A percentile compares a stretch with the other conserved stretches of the same genome.
phyloP scores from a whole-genome alignment of 2,329 filamentous ascomycete genomes.

The Tolypocladium paradoxum region DNA sequence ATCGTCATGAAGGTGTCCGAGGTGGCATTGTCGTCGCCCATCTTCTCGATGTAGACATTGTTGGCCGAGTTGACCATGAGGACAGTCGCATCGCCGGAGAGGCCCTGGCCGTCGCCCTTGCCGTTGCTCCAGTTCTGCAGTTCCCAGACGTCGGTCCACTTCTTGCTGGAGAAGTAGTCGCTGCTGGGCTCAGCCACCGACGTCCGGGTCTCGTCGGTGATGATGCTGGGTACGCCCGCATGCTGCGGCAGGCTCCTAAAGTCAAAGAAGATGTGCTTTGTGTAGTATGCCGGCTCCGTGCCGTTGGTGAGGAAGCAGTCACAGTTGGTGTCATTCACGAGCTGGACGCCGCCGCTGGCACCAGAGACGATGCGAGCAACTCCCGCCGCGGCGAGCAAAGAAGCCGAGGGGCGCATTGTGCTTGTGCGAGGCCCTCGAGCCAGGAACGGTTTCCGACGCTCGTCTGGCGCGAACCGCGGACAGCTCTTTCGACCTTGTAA shows the following conservation, averaged over 20 bases:
- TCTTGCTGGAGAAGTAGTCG: constrained; percentile 24
- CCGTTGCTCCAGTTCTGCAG: constrained; percentile 31
- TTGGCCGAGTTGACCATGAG: constrained; percentile 30
- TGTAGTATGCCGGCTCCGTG: constrained; percentile 30
- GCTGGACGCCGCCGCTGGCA: neutral
- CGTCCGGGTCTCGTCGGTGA: constrained; percentile 16
- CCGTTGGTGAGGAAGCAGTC: constrained; percentile 39
- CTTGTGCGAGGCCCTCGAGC: no score
- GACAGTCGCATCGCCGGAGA: constrained; percentile 16
- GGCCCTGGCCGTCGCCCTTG: constrained; percentile 16
- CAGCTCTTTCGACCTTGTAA: no score
- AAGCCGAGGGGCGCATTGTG: no score
- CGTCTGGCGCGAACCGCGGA: no score
- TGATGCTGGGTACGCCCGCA: constrained; percentile 22
- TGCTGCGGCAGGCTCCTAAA: constrained; percentile 32
- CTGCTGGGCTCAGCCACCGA: constrained; percentile 21
- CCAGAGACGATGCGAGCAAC: neutral
- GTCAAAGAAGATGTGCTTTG: constrained; percentile 37
- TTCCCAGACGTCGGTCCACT: constrained; percentile 27
- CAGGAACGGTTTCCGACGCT: no score
- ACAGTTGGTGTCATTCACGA: constrained; percentile 23
- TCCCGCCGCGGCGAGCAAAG: neutral
- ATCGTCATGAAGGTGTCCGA: constrained; percentile 34
- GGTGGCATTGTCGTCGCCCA: constrained; percentile 19
- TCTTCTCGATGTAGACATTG: constrained; percentile 36